Evolutionary conservation across 768 basidiomycete species (phyloP), one percentile per base, ranked within the genome.

Genomic region (Amanita thiersii): DNA sequence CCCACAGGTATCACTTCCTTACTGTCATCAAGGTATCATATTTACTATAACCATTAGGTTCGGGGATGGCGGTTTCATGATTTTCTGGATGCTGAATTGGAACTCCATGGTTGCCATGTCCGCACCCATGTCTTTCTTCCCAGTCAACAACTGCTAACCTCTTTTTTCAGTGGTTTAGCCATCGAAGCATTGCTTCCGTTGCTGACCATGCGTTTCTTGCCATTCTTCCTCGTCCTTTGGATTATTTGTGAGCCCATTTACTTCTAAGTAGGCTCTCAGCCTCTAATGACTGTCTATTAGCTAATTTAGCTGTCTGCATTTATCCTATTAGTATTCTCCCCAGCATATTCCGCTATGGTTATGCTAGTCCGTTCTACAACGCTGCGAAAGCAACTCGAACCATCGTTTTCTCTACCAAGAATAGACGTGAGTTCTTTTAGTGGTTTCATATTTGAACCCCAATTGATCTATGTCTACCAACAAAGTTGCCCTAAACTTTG

Each of bases 81-180:
- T 81, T 19, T 81, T 75, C 52, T 83, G 81, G 81, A 78, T 79
- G 75, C 59, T 79, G 46, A 73, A 72, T 44, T 81, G 68, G 63
- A 29, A 63, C 26, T 71, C 65, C 28, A 82, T 81, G 79, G 53
- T 68, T 5, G 64, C 77, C 1, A 58, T 76, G 75, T 69, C 56
- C n/a, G 73, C 3, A n/a, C 35, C 24, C 35, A 17, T 11, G 20
- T 43, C 26, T 29, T 11, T 25, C 37, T 6, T 12, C 39, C 34
- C 2, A 11, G 5, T 17, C 12, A 6, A 24, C 17, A 20, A 11
- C n/a, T n/a, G n/a, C n/a, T n/a, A 2, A 34, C 35, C 4, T 25
- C 4, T n/a, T 32, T 14, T 21, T 43, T 1, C 36, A 80, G 79
- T 28, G 81, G 81, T 5, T 60, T 82, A 5, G 78, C 77, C 0